Base-by-base conservation (phyloP, 2,329 filamentous ascomycete species). In the Parafenestella ontariensis region DNA sequence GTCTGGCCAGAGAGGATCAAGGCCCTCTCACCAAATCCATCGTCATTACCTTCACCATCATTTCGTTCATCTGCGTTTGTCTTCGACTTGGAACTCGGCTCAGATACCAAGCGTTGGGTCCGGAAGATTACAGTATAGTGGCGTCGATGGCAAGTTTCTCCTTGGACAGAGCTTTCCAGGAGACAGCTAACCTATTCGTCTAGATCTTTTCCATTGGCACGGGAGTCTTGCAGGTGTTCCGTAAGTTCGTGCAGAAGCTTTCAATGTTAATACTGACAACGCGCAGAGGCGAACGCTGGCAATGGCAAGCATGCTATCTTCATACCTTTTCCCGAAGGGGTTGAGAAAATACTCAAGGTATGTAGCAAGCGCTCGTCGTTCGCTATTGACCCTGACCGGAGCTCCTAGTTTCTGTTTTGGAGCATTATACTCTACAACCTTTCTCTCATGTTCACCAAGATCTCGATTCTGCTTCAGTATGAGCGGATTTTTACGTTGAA, bases 401-500 rank as follows among this genome's bases (percentile, higher is more conserved):
- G 13, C 5, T 15, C 31, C n/a, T 24, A 71, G 68, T 63, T 59
- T 31, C 52, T 72, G 0, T 71, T 63, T 46, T 66, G 59, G 56
- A 68, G 66, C 48, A 67, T 72, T 46, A 54, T 69, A 5, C 42
- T 54, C 24, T 72, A 72, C 49, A 64, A 63, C 41, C 9, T 61
- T 20, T 59, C 54, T 33, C 57, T 71, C 5, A 63, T 54, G 5
- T 52, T 66, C 10, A 71, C 60, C 10, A 72, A 71, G 36, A 39
- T 71, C 2, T 70, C 68, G 0, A 72, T 72, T 9, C 40, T 72
- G 11, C 24, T 70, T 13, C 68, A 72, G 20, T 72, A 71, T 41
- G 31, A 59, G 11, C 61, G 68, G 5, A 69, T 72, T 24, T 71
- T 72, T 26, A 59, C 62, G 8, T 9, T 66, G 11, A 51, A 49